Evolutionary conservation across 495 filamentous ascomycete genomes (phyloP).

Genomic region (Penicillium taxi): DNA sequence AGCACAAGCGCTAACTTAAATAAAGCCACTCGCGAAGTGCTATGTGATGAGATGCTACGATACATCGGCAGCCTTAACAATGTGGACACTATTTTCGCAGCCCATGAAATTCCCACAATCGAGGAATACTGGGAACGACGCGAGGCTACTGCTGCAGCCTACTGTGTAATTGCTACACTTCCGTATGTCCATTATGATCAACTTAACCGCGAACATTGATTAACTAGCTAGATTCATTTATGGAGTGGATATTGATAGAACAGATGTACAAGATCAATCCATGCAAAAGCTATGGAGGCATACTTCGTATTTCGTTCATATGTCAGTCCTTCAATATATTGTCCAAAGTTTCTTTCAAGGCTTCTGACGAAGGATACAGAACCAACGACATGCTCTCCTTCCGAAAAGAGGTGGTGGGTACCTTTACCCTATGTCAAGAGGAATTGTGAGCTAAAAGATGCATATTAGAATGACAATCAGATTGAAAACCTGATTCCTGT

Average conservation of each 20-base stretch:
- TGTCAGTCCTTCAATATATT: neutral
- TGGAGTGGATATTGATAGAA: neutral
- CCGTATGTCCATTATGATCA: neutral
- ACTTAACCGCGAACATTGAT: neutral
- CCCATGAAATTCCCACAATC: neutral
- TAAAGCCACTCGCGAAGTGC: neutral
- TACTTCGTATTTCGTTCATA: neutral
- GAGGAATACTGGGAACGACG: constrained; percentile 4
- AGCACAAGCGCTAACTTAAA: neutral
- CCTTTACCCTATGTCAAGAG: too few relatives aligned
- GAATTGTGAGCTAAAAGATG: too few relatives aligned
- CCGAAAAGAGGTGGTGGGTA: neutral
- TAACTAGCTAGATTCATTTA: constrained; percentile 1
- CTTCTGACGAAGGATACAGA: too few relatives aligned
- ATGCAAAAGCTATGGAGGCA: neutral
- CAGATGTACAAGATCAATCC: neutral
- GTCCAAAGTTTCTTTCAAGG: too few relatives aligned
- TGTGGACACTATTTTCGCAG: constrained; percentile 4
- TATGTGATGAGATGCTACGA: constrained; percentile 4
- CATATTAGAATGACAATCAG: neutral
- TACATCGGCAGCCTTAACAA: constrained; percentile 5
- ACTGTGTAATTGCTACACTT: neutral
- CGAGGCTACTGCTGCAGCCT: constrained; percentile 1
- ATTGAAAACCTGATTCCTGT: neutral
- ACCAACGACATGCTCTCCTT: neutral